These are phyloP conservation scores for maize (Zea mays) DNA, from an alignment of 176 grass and related monocot genomes.

Conservation along the genomic window Zm-B73-REFERENCE-NAM-5.0 NC_050103.1:121778001-121778500, in stretches of 20 bases:
- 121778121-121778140: background rate
- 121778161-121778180: background rate
- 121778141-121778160: background rate
- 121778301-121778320: too few species aligned
- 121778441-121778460: background rate
- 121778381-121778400: background rate
- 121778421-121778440: too few species aligned
- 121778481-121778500: background rate
- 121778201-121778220: slow-evolving; percentile 22
- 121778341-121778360: background rate
- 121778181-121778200: background rate
- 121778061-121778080: background rate
- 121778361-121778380: background rate
- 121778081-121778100: background rate
- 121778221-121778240: background rate
- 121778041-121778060: background rate
- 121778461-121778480: background rate
- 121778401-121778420: background rate
- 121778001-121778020: background rate
- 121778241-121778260: background rate
- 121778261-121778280: background rate
- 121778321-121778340: too few species aligned
- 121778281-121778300: background rate
- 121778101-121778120: slow-evolving; percentile 18
- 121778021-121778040: background rate